These are phyloP conservation scores for Mycena floridula DNA, from an alignment of 768 basidiomycete genomes.

Conservation along the genomic window DNA sequence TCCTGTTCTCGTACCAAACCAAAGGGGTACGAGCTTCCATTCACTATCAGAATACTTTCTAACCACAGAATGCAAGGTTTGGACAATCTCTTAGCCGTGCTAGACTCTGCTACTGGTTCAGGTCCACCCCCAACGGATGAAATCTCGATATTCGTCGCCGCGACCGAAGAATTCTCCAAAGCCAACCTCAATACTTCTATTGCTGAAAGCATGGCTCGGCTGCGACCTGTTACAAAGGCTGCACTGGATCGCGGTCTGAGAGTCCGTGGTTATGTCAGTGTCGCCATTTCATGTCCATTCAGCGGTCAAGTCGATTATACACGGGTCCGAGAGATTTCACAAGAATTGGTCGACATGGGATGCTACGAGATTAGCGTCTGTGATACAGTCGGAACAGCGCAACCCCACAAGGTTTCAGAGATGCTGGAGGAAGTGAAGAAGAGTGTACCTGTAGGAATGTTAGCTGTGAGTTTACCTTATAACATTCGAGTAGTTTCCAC, in stretches of 20 bases:
- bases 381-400: slow-evolving; percentile 87
- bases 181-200: slow-evolving; percentile 82
- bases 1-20: slow-evolving; percentile 73
- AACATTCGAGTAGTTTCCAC: not conserved
- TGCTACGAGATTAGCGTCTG: slow-evolving; percentile 92
- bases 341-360: slow-evolving; percentile 78
- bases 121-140: slow-evolving; percentile 63
- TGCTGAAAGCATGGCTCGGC: slow-evolving; percentile 58
- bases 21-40: too few relatives aligned
- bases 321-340: slow-evolving; percentile 62
- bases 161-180: slow-evolving; percentile 78
- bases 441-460: slow-evolving; percentile 48
- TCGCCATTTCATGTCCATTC: slow-evolving; percentile 81
- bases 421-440: slow-evolving; percentile 70
- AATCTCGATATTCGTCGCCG: slow-evolving; percentile 84
- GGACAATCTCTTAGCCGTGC: slow-evolving; percentile 56
- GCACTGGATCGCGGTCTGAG: slow-evolving; percentile 59
- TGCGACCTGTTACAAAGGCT: slow-evolving; percentile 53
- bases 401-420: slow-evolving; percentile 56
- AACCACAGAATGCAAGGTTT: slow-evolving; percentile 76
- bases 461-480: slow-evolving; percentile 51
- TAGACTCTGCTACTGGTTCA: slow-evolving; percentile 29
- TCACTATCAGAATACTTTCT: not conserved
- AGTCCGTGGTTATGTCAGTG: slow-evolving; percentile 84
- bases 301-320: slow-evolving; percentile 67